phyloP scores from a whole-genome alignment of 2,329 filamentous ascomycete species.

The Nectriaceae sp. region DNA sequence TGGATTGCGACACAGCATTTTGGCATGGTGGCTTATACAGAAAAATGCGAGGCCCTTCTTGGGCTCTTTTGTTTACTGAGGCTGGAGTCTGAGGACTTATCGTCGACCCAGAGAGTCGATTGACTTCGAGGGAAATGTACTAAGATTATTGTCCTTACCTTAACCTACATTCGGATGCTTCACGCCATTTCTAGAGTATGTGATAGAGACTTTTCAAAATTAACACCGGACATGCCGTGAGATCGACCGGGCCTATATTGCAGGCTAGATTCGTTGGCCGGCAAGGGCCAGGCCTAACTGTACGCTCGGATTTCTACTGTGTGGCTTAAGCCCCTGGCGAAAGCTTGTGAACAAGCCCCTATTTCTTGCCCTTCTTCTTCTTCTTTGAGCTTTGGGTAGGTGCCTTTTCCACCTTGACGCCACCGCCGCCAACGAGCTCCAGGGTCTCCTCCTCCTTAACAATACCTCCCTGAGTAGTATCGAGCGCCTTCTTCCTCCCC shows the following conservation, averaged over 20 bases:
- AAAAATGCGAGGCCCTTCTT: slow-evolving; percentile 9
- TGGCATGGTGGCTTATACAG: not conserved
- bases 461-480: slow-evolving; percentile 82
- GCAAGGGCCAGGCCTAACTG: no score
- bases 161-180: no score
- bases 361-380: slow-evolving; percentile 58
- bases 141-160: not conserved
- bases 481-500: slow-evolving; percentile 78
- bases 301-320: not conserved
- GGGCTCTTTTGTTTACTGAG: not conserved
- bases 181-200: no score
- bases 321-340: not conserved
- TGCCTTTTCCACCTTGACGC: slow-evolving; percentile 66
- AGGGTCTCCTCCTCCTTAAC: slow-evolving; percentile 73
- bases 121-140: not conserved
- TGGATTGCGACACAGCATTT: slow-evolving; percentile 1
- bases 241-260: no score
- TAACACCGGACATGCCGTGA: no score
- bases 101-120: not conserved
- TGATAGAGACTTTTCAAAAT: no score
- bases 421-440: slow-evolving; percentile 64
- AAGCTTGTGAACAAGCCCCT: slow-evolving; percentile 10
- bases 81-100: not conserved
- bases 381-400: slow-evolving; percentile 45
- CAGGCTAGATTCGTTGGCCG: no score